Conservation (phyloP, 257 asterid species). For the Vinca minor region DNA sequence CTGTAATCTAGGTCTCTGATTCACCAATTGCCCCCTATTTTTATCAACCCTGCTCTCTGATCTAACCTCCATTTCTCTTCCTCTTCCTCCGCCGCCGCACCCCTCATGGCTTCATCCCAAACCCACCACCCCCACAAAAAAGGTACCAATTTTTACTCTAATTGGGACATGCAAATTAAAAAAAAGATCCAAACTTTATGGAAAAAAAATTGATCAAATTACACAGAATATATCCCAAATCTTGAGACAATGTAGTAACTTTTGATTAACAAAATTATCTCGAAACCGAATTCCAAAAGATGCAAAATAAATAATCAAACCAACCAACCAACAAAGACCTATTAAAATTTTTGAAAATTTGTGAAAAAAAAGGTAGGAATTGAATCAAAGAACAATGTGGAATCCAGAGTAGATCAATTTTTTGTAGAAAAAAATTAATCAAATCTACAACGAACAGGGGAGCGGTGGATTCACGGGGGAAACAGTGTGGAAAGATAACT, state of each 20-base stretch:
- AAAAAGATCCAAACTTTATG: slow-evolving; percentile 5
- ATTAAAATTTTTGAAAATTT: too few relatives aligned
- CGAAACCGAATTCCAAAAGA: too few relatives aligned
- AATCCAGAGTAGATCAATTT: too few relatives aligned
- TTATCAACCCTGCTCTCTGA: slow-evolving; percentile 34
- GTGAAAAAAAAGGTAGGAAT: too few relatives aligned
- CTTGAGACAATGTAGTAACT: slow-evolving; percentile 6
- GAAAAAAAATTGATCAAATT: too few relatives aligned
- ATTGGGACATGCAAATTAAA: slow-evolving; percentile 7
- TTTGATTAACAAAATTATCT: not conserved
- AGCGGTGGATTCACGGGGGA: slow-evolving; percentile 22
- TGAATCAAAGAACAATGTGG: too few relatives aligned
- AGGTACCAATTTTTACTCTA: slow-evolving; percentile 10
- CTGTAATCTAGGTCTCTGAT: slow-evolving; percentile 62
- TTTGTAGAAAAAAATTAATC: too few relatives aligned
- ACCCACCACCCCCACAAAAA: slow-evolving; percentile 18
- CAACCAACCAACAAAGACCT: too few relatives aligned
- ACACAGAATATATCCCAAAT: not conserved
- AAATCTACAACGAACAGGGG: not conserved
- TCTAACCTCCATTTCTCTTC: slow-evolving; percentile 37
- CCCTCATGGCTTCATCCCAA: slow-evolving; percentile 50
- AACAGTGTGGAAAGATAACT: slow-evolving; percentile 5
- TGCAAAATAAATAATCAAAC: not conserved
- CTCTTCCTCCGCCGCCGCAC: too few relatives aligned
- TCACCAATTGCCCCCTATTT: slow-evolving; percentile 54